These are phyloP conservation scores for Mucor lusitanicus DNA, from an alignment of 371 early-diverging fungal genomes.

Conservation along the genomic window DNA sequence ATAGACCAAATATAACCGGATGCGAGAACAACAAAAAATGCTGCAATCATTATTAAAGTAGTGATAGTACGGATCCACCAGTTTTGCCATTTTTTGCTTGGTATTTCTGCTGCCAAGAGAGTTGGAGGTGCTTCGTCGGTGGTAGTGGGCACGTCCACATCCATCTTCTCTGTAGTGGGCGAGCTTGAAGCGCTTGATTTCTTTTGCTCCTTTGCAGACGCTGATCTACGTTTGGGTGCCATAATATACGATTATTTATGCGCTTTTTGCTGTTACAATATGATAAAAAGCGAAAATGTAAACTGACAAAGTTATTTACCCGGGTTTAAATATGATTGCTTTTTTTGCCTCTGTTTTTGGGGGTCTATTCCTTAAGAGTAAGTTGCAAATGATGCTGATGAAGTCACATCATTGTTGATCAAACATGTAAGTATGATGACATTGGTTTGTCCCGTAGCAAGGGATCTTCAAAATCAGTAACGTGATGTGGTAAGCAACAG, in stretches of 20 bases:
- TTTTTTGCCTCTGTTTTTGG: background rate
- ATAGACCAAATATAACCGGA: constrained; percentile 82
- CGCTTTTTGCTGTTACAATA: background rate
- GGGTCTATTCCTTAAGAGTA: background rate
- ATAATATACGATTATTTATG: background rate
- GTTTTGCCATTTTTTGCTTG: constrained; percentile 73
- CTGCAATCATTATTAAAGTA: constrained; percentile 87
- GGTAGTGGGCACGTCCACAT: background rate
- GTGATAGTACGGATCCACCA: constrained; percentile 82
- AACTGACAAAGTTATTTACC: background rate
- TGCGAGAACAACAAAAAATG: constrained; percentile 79
- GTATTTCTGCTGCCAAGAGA: constrained; percentile 51
- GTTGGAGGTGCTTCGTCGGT: constrained; percentile 13
- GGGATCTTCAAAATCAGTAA: background rate
- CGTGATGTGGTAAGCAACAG: no score
- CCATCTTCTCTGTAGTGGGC: background rate
- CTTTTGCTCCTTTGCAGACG: background rate
- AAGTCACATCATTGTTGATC: background rate
- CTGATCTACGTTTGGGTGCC: constrained; percentile 6
- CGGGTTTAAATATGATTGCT: background rate
- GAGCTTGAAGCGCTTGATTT: background rate
- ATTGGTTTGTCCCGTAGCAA: background rate
- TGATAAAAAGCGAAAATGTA: background rate
- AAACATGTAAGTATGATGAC: constrained; percentile 2
- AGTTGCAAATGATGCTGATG: background rate